Conservation (phyloP, 2,329 filamentous ascomycete species). For the Aspergillus sergii region DNA sequence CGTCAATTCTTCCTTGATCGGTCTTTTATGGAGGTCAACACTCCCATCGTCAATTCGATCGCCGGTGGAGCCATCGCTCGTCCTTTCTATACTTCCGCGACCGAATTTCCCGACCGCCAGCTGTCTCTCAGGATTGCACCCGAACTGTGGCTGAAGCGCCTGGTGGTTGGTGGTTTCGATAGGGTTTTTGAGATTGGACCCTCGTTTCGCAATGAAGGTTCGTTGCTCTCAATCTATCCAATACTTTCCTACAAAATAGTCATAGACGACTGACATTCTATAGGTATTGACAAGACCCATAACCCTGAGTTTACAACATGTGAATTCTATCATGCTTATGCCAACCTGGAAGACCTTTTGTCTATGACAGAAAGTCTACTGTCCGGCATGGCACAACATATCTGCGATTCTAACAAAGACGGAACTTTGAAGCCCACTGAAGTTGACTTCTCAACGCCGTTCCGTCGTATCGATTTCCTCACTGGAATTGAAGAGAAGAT, state of each 20-base stretch:
- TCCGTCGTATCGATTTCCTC: conserved; percentile 76
- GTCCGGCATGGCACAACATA: conserved; percentile 58
- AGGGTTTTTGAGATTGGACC: conserved; percentile 91
- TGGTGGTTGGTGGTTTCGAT: conserved; percentile 86
- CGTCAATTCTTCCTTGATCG: conserved; percentile 71
- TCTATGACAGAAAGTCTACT: conserved; percentile 73
- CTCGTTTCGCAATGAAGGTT: conserved; percentile 88
- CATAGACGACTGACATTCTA: conserved; percentile 10
- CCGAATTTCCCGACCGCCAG: conserved; percentile 71
- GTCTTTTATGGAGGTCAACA: conserved; percentile 84
- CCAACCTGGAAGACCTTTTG: conserved; percentile 75
- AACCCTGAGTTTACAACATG: conserved; percentile 98
- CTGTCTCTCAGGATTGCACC: conserved; percentile 86
- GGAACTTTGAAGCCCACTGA: conserved; percentile 51
- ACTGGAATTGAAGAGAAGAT: conserved; percentile 73
- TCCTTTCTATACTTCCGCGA: conserved; percentile 79
- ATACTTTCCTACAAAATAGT: not conserved
- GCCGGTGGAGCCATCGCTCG: conserved; percentile 87
- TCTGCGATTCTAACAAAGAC: conserved; percentile 47
- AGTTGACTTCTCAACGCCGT: conserved; percentile 61
- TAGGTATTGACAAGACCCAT: conserved; percentile 77
- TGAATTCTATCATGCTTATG: conserved; percentile 92
- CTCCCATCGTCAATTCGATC: conserved; percentile 78
- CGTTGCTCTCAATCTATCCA: not conserved
- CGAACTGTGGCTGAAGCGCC: conserved; percentile 90